Base-by-base conservation (phyloP, 1,284 basidiomycete genomes). In the Entoloma clypeatum region DNA sequence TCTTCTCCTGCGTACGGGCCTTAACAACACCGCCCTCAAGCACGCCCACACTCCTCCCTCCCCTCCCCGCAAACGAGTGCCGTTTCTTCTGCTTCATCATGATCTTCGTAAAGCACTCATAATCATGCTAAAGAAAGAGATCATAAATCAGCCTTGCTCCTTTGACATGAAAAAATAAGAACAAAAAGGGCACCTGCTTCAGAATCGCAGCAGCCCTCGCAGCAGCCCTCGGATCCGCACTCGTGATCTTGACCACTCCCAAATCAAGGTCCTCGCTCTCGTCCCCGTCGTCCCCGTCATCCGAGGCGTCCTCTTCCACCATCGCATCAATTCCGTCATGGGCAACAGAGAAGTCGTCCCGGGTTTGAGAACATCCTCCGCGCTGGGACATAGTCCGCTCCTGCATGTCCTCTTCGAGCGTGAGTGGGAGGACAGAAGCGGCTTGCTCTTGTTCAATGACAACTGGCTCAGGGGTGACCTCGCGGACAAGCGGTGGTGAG, bases 151-250 rank as follows among this genome's bases (percentile, higher is more conserved):
- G 14, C 13, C 13, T 3, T 23, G 10, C 10, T 4, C 16, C n/a
- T 29, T 14, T 5, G 19, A 29, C 11, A n/a, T 9, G 10, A 33
- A 24, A 46, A 7, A 39, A 39, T 26, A 16, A 47, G 27, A 28
- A 31, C 11, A 5, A 34, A 38, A 22, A 27, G 47, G 30, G 25
- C 41, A 88, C 88, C 67, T 88, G 75, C 62, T 87, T 90, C 48
- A 94, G 68, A 48, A 94, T 92, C 0, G 91, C 92, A 14, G 87
- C 90, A n/a, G 90, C 91, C 34, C 87, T 69, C 5, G 91, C 91
- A 33, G 91, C 92, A 8, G 86, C 87, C 44, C 73, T 71, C 0
- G 91, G 87, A 59, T 93, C 86, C 9, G 77, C 73, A 41, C 86
- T 89, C 1, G 81, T 81, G 48, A 94, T 86, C 63, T 89, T 85